phyloP scores from a whole-genome alignment of 2,329 filamentous ascomycete genomes.

The Nothophoma quercina region DNA sequence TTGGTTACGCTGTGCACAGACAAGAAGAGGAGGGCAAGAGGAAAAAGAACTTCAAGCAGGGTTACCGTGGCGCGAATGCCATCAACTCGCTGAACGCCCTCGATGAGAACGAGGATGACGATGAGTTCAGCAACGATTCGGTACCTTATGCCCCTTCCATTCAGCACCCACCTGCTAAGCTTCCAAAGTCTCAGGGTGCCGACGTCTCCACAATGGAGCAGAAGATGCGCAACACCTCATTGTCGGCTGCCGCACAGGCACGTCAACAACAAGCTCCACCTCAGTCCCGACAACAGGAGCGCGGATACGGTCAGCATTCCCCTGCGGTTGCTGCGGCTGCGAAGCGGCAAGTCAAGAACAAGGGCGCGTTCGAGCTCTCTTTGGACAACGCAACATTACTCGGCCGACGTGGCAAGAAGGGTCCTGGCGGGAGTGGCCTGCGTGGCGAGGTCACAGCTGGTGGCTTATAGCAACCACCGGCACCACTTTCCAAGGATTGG shows the following conservation, averaged over 20 bases:
- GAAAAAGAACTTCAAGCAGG: constrained; percentile 80
- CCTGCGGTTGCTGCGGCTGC: constrained; percentile 84
- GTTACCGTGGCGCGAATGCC: constrained; percentile 68
- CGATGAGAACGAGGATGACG: constrained; percentile 69
- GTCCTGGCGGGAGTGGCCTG: constrained; percentile 53
- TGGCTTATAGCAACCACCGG: constrained; percentile 44
- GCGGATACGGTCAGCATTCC: constrained; percentile 89
- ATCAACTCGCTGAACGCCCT: constrained; percentile 72
- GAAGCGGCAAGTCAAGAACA: constrained; percentile 78
- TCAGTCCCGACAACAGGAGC: constrained; percentile 55
- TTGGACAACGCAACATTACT: constrained; percentile 90
- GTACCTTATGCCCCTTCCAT: constrained; percentile 59
- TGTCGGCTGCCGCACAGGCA: constrained; percentile 71
- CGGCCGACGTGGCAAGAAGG: constrained; percentile 70
- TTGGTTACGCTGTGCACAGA: constrained; percentile 95
- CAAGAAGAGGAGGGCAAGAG: constrained; percentile 96
- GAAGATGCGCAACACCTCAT: constrained; percentile 83
- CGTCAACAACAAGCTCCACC: constrained; percentile 58
- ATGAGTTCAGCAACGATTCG: constrained; percentile 71
- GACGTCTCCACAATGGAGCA: constrained; percentile 81
- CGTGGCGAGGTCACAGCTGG: constrained; percentile 52
- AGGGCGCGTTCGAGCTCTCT: constrained; percentile 89
- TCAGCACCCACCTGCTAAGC: constrained; percentile 65
- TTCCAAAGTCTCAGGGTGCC: constrained; percentile 69
- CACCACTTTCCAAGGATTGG: constrained; percentile 40